Percentiles rank a stretch among this genome's conserved stretches.
phyloP scores from a whole-genome alignment of 2,329 filamentous ascomycete species.

The Akanthomyces muscarius region DNA sequence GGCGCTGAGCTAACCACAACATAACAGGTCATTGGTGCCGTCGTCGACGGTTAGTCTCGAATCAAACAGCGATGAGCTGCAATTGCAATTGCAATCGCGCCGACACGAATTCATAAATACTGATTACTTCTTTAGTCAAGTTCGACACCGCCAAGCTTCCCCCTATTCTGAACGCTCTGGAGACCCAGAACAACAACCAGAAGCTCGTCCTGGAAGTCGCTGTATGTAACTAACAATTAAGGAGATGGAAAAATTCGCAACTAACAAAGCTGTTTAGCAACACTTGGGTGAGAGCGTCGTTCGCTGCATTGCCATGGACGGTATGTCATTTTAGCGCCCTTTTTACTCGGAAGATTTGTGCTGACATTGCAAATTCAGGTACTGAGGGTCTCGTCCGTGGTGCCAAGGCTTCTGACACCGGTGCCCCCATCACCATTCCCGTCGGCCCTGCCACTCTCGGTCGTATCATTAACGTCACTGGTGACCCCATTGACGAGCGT shows the following conservation, averaged over 20 bases:
- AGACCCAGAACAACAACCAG: slow-evolving; percentile 84
- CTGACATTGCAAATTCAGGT: slow-evolving; percentile 52
- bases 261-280: slow-evolving; percentile 64
- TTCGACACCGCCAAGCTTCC: slow-evolving; percentile 93
- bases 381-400: slow-evolving; percentile 99
- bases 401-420: slow-evolving; percentile 78
- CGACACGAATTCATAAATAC: slow-evolving; percentile 21
- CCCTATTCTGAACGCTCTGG: slow-evolving; percentile 94
- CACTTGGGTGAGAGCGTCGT: slow-evolving; percentile 99
- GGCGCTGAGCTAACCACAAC: slow-evolving; percentile 42
- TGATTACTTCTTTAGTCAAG: slow-evolving; percentile 66
- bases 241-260: slow-evolving; percentile 16
- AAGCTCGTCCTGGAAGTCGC: slow-evolving; percentile 96
- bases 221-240: slow-evolving; percentile 52
- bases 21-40: slow-evolving; percentile 93
- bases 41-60: slow-evolving; percentile 81
- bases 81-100: slow-evolving; percentile 7
- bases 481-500: slow-evolving; percentile 99
- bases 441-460: slow-evolving; percentile 91
- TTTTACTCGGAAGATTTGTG: not conserved
- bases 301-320: slow-evolving; percentile 99
- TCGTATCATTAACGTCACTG: slow-evolving; percentile 99
- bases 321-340: slow-evolving; percentile 52
- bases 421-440: slow-evolving; percentile 91
- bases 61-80: slow-evolving; percentile 17